These are phyloP conservation scores for Aspergillus piperis DNA, from an alignment of 2,329 filamentous ascomycete genomes.

Conservation along the genomic window DNA sequence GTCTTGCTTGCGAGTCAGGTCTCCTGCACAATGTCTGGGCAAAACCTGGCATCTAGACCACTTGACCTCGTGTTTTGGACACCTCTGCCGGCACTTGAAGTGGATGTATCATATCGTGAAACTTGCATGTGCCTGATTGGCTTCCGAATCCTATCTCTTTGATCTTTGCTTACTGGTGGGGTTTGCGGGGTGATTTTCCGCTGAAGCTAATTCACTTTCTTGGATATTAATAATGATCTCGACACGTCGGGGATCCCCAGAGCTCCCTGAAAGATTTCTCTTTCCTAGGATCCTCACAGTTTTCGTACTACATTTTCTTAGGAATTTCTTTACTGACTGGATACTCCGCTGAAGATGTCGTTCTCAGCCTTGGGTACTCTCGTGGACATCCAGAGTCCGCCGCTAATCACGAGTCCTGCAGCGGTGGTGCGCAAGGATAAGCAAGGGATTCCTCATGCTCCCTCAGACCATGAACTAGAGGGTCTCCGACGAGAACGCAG, in stretches of 20 bases:
- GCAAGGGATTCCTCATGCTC: conserved; percentile 24
- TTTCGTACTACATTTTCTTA: neutral
- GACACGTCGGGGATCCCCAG: neutral
- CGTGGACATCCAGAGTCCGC: conserved; percentile 45
- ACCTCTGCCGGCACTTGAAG: neutral
- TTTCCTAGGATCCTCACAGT: neutral
- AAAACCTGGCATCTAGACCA: neutral
- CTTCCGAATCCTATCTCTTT: neutral
- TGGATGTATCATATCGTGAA: neutral
- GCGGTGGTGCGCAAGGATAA: conserved; percentile 33
- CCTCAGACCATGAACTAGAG: conserved; percentile 26
- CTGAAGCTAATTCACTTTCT: neutral
- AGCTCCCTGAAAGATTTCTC: neutral
- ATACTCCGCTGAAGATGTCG: conserved; percentile 32
- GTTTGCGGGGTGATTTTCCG: neutral
- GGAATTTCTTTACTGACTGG: neutral
- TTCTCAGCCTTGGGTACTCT: conserved; percentile 41
- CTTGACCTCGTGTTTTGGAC: neutral
- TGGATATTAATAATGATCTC: neutral
- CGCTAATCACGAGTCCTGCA: conserved; percentile 40
- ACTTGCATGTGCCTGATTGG: neutral
- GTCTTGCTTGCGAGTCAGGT: neutral
- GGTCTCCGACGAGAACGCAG: conserved; percentile 17
- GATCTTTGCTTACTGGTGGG: neutral
- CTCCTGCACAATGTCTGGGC: neutral